Conservation (phyloP, 306 rosid genomes). For the Casuarina equisetifolia region DNA sequence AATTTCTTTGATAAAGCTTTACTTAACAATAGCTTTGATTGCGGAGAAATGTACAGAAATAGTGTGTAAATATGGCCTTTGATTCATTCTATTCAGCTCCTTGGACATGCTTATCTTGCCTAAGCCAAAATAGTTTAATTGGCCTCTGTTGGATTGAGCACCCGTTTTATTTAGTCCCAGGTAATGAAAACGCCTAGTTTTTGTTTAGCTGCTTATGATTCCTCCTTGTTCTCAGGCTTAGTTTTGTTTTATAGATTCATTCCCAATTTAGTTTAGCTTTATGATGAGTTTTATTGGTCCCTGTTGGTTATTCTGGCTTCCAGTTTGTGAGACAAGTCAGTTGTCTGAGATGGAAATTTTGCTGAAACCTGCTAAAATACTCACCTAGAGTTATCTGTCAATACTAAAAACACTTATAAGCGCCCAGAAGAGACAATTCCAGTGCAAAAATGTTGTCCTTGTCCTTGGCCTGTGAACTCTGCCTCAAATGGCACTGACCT, state of each 20-base stretch:
- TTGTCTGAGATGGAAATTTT: background rate
- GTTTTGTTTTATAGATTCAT: no score
- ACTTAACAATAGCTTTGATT: slow-evolving; percentile 1
- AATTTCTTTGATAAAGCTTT: background rate
- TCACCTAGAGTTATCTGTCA: background rate
- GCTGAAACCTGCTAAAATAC: background rate
- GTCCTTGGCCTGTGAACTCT: no score
- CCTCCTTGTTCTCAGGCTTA: slow-evolving; percentile 5
- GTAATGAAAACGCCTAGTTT: slow-evolving; percentile 11
- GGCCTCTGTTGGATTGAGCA: slow-evolving; percentile 27
- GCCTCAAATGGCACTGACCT: no score
- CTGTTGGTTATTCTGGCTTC: background rate
- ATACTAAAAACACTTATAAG: background rate
- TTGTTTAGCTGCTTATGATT: slow-evolving; percentile 4
- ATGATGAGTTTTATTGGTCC: slow-evolving; percentile 15
- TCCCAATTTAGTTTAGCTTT: no score
- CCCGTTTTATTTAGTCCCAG: slow-evolving; percentile 11
- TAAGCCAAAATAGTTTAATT: slow-evolving; percentile 13
- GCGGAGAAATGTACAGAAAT: slow-evolving; percentile 20
- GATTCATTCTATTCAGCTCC: slow-evolving; percentile 18
- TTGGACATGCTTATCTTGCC: background rate
- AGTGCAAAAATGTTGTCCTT: background rate
- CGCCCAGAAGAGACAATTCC: background rate
- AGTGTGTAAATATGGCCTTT: background rate
- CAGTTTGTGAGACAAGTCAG: background rate